Base-by-base conservation (phyloP, 1,139 yeast species). In the Diutina sp. region DNA sequence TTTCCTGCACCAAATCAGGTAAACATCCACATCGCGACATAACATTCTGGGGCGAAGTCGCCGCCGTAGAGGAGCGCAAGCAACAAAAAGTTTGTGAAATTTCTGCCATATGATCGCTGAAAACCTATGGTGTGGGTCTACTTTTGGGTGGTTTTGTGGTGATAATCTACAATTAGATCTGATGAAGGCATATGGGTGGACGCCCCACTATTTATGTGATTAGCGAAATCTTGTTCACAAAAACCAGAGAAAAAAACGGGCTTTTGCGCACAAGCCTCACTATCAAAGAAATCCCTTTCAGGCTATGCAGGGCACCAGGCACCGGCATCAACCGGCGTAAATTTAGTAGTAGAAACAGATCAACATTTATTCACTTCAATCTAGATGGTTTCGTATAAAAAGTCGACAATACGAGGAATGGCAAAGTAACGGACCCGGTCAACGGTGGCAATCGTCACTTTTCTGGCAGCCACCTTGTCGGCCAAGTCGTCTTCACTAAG, bases 401-500 rank as follows among this genome's bases (percentile, higher is more conserved):
- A 62, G 47, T 47, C 54, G 14, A 56, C 60, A 28, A 62, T 54
- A 7, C 61, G 55, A 2, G 56, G 48, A 5, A 60, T 46, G 0
- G 61, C 61, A 47, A 55, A 61, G 55, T 57, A 61, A 56, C 56
- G 55, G 6, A 46, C 46, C n/a, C 56, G 54, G 56, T 68, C 66
- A 6, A 69, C 44, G 6, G 62, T 61, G 6, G 56, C 56, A n/a
- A 64, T 51, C 5, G 55, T 46, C n/a, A 56, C 46, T 38, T 38
- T 54, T 30, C 56, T 48, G 56, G 16, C 21, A 6, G 30, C 28
- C 28, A 50, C 32, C 3, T 56, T 2, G 56, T 51, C 46, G 14
- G n/a, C 61, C 56, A 5, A 63, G 54, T 5, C 51, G 57, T 57
- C 68, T 66, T 76, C 80, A 57, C 72, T 66, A 59, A 72, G 69